Percentiles rank a stretch among this genome's conserved stretches.
These are phyloP conservation scores for Eucalyptus curtisii DNA, from an alignment of 345 rosid genomes.

Conservation along the genomic window DNA sequence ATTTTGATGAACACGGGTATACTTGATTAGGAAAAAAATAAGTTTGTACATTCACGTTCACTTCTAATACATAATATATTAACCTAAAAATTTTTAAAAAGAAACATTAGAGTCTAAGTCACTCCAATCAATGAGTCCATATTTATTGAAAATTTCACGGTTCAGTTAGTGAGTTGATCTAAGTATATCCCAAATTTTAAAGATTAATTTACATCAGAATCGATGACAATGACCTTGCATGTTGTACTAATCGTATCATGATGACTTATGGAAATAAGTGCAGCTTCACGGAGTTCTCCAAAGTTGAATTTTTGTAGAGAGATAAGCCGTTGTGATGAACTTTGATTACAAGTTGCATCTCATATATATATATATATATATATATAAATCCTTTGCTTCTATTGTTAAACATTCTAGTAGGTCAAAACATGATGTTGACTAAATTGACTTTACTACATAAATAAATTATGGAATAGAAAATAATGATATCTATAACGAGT, in stretches of 20 bases:
- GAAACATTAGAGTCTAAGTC: not conserved
- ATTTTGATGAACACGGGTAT: not conserved
- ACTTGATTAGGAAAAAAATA: not conserved
- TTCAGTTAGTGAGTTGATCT: not conserved
- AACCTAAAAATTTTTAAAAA: not conserved
- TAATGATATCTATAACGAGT: not conserved
- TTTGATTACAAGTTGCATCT: not conserved
- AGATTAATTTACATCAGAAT: not conserved
- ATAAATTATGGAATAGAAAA: not conserved
- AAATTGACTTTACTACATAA: not conserved
- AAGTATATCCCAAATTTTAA: not conserved
- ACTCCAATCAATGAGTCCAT: not conserved
- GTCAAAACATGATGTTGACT: not conserved
- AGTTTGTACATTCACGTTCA: not conserved
- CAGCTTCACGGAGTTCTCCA: not conserved
- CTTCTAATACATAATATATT: not conserved
- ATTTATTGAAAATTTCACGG: not conserved
- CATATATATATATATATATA: no score
- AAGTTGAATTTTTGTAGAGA: not conserved
- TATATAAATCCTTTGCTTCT: not conserved
- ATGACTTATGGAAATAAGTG: not conserved
- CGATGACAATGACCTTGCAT: not conserved
- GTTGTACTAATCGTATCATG: not conserved
- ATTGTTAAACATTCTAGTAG: not conserved
- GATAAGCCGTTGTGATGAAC: not conserved